Base-by-base conservation (phyloP, 1,139 yeast species). In the Wickerhamomyces sp. region DNA sequence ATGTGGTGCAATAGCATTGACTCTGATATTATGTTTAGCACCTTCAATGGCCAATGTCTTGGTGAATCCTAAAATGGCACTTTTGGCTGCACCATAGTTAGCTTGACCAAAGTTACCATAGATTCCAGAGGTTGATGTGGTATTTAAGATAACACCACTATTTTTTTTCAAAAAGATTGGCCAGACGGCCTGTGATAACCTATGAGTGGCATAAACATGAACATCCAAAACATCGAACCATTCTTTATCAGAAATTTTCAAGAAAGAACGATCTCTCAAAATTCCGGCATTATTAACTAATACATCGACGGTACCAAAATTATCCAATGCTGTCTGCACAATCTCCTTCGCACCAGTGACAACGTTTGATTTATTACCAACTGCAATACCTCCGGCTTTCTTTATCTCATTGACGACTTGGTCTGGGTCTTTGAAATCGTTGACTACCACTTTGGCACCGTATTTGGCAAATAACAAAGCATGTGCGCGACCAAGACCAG, bases 51-150 rank as follows among this genome's bases (percentile, higher is more conserved):
- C 96, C 45, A 87, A 61, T 28, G 96, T 84, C 60, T 75, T 79
- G 23, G 95, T 72, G 52, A 91, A 75, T 23, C 96, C 96, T 35
- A 88, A 64, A 44, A 91, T 78, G 22, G 89, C 97, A 40, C 85
- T 77, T 68, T 91, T 91, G 34, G 97, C 96, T 32, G 96, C 78
- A 23, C 96, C 79, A 60, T 91, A 91, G 68, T 91, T 91, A 41
- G 96, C 85, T 67, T 91, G 98, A 35, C 98, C 98, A 64, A 91
- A 91, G 68, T 85, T 87, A 51, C 97, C 97, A 61, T 91, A 91
- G 51, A 91, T 87, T 53, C 97, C 97, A 12, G 96, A 88, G 19
- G 97, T 91, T 17, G 96, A 87, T 26, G 96, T 72, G 33, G 95
- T 85, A 64, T 91, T 91, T 51, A 91, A 73, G 43, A 91, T 80